Conservation (phyloP, 2,329 filamentous ascomycete genomes). For the Fonsecaea nubica region DNA sequence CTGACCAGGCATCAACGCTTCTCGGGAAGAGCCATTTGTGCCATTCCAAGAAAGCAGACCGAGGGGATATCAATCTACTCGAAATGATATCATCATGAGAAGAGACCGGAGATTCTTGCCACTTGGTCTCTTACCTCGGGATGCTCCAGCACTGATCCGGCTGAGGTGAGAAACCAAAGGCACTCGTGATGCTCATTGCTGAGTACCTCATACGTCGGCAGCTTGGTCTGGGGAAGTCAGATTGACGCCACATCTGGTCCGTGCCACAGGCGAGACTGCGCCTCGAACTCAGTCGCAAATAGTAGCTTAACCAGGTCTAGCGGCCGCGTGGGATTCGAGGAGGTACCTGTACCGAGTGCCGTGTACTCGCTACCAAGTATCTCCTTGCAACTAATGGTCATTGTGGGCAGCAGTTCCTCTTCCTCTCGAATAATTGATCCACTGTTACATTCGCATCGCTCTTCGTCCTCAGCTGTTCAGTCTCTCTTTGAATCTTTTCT, state of each 20-base stretch:
- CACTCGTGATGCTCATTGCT: too few relatives aligned
- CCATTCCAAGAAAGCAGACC: background rate
- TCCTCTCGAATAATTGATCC: background rate
- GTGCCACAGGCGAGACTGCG: background rate
- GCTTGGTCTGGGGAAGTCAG: background rate
- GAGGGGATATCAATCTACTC: background rate
- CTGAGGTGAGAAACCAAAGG: background rate
- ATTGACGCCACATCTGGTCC: background rate
- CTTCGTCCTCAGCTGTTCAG: background rate
- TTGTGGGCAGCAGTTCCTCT: background rate
- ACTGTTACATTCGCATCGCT: conserved; percentile 7
- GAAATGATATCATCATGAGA: conserved; percentile 3
- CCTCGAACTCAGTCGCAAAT: conserved; percentile 3
- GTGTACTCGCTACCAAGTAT: too few relatives aligned
- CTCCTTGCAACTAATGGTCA: background rate
- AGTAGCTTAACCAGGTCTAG: background rate
- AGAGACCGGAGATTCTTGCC: background rate
- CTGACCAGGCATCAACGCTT: conserved; percentile 21
- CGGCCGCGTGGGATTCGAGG: background rate
- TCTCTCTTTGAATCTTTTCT: background rate
- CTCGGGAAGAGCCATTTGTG: conserved; percentile 1
- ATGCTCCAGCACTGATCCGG: background rate
- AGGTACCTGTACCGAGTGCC: too few relatives aligned
- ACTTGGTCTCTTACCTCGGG: background rate
- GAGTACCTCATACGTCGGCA: too few relatives aligned